phyloP scores from a whole-genome alignment of 2,329 filamentous ascomycete species.

The Fusarium veterinarium region DNA sequence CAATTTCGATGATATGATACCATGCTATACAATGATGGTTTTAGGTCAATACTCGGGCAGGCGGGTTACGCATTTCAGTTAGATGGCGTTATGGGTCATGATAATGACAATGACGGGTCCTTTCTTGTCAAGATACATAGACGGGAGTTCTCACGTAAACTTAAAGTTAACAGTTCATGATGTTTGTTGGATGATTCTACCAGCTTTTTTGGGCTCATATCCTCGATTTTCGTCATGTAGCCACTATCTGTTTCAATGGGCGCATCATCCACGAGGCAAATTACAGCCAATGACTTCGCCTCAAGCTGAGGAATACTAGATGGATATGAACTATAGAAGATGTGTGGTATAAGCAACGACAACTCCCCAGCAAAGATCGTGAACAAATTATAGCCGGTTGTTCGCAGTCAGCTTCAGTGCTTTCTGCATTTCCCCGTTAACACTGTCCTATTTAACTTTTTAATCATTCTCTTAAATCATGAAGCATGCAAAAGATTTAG shows the following conservation, averaged over 20 bases:
- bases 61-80: constrained; percentile 6
- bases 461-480: constrained; percentile 22
- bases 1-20: not conserved
- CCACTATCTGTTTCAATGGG: constrained; percentile 20
- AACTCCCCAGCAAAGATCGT: constrained; percentile 19
- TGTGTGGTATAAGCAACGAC: constrained; percentile 38
- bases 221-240: constrained; percentile 29
- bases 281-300: constrained; percentile 7
- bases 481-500: constrained; percentile 46
- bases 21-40: constrained; percentile 13
- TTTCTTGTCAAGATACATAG: constrained; percentile 11
- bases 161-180: not conserved
- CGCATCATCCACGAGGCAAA: not conserved
- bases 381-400: constrained; percentile 14
- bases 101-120: not conserved
- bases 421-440: constrained; percentile 4
- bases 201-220: constrained; percentile 8
- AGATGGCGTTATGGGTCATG: constrained; percentile 29
- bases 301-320: not conserved
- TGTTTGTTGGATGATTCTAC: not conserved
- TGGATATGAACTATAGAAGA: constrained; percentile 15
- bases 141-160: not conserved
- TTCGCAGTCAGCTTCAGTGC: constrained; percentile 9
- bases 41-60: not conserved
- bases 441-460: constrained; percentile 31